Base-by-base conservation (phyloP, 805 yeast genomes). In the Wickerhamiella brachini region DNA sequence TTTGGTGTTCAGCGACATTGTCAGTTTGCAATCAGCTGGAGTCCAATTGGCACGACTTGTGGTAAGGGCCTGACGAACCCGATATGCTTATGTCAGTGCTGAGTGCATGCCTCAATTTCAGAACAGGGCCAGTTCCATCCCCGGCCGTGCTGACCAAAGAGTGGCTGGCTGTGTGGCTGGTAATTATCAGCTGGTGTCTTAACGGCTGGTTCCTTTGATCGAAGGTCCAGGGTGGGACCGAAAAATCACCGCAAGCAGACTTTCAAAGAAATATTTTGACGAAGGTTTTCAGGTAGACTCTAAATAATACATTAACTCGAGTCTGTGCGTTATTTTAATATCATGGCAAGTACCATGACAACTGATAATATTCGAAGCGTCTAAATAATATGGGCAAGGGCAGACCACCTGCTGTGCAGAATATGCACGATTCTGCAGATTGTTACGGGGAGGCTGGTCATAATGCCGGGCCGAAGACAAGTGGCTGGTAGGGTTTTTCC, bases 1-100 rank as follows among this genome's bases (percentile, higher is more conserved):
- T 50, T 55, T 56, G 5, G 53, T 31, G 18, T 52, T 55, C 44
- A 59, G 49, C n/a, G 61, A 56, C 62, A 59, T 59, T 3, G 20
- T 7, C 4, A 24, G 26, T 13, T 17, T 37, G 20, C 12, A 29
- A 29, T 29, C 34, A 29, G 15, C 15, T 12, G 12, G 34, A 4
- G 15, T 9, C 34, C 12, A 29, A 9, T 29, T n/a, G n/a, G n/a
- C n/a, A n/a, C n/a, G 26, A 8, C 26, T 24, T 24, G 26, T 24
- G 26, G 26, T 24, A 24, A 24, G 26, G 26, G 26, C 26, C 26
- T 24, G 26, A 24, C 26, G 8, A 24, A 24, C 26, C 26, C 8
- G 26, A 24, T n/a, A n/a, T n/a, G n/a, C n/a, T n/a, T n/a, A n/a
- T n/a, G n/a, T n/a, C n/a, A n/a, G n/a, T n/a, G n/a, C n/a, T n/a